A percentile compares a stretch with the other conserved stretches of the same genome.
These are phyloP conservation scores for Decorospora gaudefroyi DNA, from an alignment of 2,329 filamentous ascomycete species.

Conservation along the genomic window DNA sequence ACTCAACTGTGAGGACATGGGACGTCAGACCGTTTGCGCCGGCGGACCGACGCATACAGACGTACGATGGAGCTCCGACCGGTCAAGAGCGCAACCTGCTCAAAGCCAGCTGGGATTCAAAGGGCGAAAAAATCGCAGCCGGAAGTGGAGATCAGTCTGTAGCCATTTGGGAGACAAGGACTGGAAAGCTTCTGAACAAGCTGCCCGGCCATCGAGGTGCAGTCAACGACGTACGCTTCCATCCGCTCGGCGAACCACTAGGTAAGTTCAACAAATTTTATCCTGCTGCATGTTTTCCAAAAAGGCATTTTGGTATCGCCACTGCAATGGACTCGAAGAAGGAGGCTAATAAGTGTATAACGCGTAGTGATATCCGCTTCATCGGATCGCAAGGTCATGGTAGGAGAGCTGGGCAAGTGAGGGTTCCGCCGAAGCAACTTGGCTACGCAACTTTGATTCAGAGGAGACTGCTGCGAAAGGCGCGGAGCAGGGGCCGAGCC, in stretches of 20 bases:
- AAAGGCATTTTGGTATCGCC: no score
- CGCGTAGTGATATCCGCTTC: conserved; percentile 79
- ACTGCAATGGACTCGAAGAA: conserved; percentile 3
- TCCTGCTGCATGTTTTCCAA: background rate
- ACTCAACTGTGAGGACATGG: conserved; percentile 93
- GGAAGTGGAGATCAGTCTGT: conserved; percentile 90
- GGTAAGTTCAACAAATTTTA: conserved; percentile 63
- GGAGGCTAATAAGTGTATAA: conserved; percentile 42
- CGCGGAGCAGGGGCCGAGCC: conserved; percentile 30
- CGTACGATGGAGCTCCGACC: conserved; percentile 86
- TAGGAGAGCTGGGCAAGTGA: conserved; percentile 78
- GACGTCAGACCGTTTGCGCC: conserved; percentile 95
- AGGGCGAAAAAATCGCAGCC: conserved; percentile 83
- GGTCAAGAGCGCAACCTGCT: conserved; percentile 92
- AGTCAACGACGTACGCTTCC: conserved; percentile 93
- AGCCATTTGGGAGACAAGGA: conserved; percentile 85
- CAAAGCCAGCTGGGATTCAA: conserved; percentile 84
- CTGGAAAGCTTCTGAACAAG: conserved; percentile 91
- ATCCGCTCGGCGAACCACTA: conserved; percentile 81
- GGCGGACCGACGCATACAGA: conserved; percentile 79
- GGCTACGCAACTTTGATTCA: conserved; percentile 28
- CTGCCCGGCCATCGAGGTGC: conserved; percentile 93
- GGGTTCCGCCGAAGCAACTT: conserved; percentile 21
- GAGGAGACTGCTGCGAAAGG: conserved; percentile 31
- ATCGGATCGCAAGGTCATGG: conserved; percentile 81